Evolutionary conservation across 225 moss, liverwort and hornwort genomes (phyloP).

Genomic region (Sphagnum contortum): DNA sequence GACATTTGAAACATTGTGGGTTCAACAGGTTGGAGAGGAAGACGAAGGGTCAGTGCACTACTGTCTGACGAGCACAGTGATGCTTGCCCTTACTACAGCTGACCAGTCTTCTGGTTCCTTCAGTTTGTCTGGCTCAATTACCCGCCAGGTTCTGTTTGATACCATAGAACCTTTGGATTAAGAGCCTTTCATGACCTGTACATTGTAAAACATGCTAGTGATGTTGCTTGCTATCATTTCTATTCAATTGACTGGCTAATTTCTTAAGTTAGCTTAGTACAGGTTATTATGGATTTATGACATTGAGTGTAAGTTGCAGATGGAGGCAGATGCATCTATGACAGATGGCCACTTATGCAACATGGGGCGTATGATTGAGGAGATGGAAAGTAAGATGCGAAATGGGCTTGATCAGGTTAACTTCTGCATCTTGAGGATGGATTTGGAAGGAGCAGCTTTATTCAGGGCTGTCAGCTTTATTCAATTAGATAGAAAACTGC

Average conservation of each 20-base stretch:
- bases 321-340: slow-evolving; percentile 48
- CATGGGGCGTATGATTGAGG: slow-evolving; percentile 85
- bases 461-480: too few relatives aligned
- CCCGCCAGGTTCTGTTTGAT: slow-evolving; percentile 51
- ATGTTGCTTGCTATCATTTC: too few relatives aligned
- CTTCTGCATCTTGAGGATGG: not conserved
- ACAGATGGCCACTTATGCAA: slow-evolving; percentile 69
- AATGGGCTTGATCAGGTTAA: slow-evolving; percentile 87
- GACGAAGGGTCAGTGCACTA: slow-evolving; percentile 49
- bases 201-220: too few relatives aligned
- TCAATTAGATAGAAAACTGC: not conserved
- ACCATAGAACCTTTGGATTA: too few relatives aligned
- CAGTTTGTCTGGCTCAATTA: slow-evolving; percentile 79
- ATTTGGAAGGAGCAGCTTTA: too few relatives aligned
- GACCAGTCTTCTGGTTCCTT: slow-evolving; percentile 58
- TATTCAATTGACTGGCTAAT: too few relatives aligned
- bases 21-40: slow-evolving; percentile 57
- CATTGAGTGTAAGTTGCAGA: slow-evolving; percentile 18
- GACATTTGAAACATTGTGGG: too few relatives aligned
- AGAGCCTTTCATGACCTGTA: too few relatives aligned
- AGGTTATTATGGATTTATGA: too few relatives aligned
- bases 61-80: slow-evolving; percentile 85
- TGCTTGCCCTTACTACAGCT: slow-evolving; percentile 78
- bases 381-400: slow-evolving; percentile 93
- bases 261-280: too few relatives aligned